A percentile compares a stretch with the other conserved stretches of the same genome.
These are phyloP conservation scores for Globisporangium viniferum DNA, from an alignment of 352 stramenopile species.

Conservation along the genomic window DNA sequence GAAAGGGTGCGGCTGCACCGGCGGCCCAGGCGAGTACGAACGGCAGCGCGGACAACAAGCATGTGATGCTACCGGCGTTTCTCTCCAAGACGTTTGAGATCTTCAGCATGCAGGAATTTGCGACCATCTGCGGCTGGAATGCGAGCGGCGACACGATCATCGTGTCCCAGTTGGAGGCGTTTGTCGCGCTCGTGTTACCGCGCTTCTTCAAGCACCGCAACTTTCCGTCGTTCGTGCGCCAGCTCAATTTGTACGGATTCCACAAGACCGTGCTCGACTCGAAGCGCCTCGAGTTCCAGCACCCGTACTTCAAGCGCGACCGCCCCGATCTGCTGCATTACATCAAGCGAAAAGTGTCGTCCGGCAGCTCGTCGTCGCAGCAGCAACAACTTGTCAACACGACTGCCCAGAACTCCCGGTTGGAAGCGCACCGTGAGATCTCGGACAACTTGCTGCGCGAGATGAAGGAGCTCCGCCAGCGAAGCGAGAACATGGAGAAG, in stretches of 20 bases:
- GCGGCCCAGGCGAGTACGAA: background rate
- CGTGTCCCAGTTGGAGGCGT: conserved; percentile 83
- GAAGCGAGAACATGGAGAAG: conserved; percentile 88
- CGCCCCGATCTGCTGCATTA: conserved; percentile 80
- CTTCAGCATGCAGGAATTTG: conserved; percentile 85
- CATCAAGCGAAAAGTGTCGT: conserved; percentile 88
- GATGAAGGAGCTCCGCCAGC: conserved; percentile 80
- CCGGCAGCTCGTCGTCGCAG: conserved; percentile 23
- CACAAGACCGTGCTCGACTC: conserved; percentile 92
- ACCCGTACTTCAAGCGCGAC: conserved; percentile 89
- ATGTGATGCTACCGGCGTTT: conserved; percentile 88
- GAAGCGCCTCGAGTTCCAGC: conserved; percentile 91
- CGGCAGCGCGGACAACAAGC: conserved; percentile 47
- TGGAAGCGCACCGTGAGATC: conserved; percentile 73
- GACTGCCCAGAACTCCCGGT: conserved; percentile 51
- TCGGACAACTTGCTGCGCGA: conserved; percentile 77
- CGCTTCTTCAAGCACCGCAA: conserved; percentile 93
- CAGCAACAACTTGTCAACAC: conserved; percentile 46
- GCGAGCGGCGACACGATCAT: conserved; percentile 90
- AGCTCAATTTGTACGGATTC: conserved; percentile 94
- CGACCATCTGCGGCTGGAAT: conserved; percentile 89
- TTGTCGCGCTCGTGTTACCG: conserved; percentile 82
- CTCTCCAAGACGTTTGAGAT: conserved; percentile 94
- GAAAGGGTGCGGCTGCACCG: conserved; percentile 6
- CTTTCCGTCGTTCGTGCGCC: conserved; percentile 92